These are phyloP conservation scores for Tolypocladium amazonense DNA, from an alignment of 2,329 filamentous ascomycete genomes.

Conservation along the genomic window DNA sequence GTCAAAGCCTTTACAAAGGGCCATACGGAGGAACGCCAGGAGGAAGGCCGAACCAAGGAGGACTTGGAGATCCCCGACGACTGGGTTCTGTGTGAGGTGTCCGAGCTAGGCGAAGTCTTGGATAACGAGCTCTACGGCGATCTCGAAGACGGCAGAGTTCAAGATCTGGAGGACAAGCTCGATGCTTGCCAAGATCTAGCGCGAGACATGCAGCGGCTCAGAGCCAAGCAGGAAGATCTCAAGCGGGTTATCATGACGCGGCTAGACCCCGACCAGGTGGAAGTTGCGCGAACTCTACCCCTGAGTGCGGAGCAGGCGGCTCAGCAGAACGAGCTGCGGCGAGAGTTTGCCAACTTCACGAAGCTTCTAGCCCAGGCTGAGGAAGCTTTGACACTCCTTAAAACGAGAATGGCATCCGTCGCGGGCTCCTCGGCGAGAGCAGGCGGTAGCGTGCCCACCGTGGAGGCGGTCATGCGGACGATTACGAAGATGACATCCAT, in stretches of 20 bases:
- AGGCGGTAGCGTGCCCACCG: slow-evolving; percentile 56
- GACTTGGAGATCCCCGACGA: slow-evolving; percentile 59
- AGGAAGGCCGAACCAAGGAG: slow-evolving; percentile 46
- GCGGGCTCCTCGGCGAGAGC: slow-evolving; percentile 37
- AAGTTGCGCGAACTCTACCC: slow-evolving; percentile 57
- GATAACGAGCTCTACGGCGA: slow-evolving; percentile 52
- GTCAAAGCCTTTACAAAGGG: slow-evolving; percentile 57
- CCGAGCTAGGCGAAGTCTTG: slow-evolving; percentile 54
- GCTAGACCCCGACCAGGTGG: slow-evolving; percentile 55
- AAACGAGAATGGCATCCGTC: slow-evolving; percentile 60
- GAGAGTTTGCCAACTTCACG: slow-evolving; percentile 63
- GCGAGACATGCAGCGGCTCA: slow-evolving; percentile 60
- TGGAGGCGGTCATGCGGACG: slow-evolving; percentile 85
- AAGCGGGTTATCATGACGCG: slow-evolving; percentile 62
- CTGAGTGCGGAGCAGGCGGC: slow-evolving; percentile 76
- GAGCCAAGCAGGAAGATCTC: slow-evolving; percentile 67
- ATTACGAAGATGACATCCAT: slow-evolving; percentile 88
- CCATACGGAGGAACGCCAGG: slow-evolving; percentile 45
- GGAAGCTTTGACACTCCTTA: slow-evolving; percentile 67
- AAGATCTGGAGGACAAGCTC: slow-evolving; percentile 58
- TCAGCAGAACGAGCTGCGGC: slow-evolving; percentile 74
- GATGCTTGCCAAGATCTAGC: slow-evolving; percentile 56
- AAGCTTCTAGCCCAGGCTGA: slow-evolving; percentile 69
- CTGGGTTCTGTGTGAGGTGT: slow-evolving; percentile 69
- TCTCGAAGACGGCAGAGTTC: slow-evolving; percentile 58